Conservation (phyloP, 1,284 basidiomycete species). For the Austroboletus novae-zelandiae region DNA sequence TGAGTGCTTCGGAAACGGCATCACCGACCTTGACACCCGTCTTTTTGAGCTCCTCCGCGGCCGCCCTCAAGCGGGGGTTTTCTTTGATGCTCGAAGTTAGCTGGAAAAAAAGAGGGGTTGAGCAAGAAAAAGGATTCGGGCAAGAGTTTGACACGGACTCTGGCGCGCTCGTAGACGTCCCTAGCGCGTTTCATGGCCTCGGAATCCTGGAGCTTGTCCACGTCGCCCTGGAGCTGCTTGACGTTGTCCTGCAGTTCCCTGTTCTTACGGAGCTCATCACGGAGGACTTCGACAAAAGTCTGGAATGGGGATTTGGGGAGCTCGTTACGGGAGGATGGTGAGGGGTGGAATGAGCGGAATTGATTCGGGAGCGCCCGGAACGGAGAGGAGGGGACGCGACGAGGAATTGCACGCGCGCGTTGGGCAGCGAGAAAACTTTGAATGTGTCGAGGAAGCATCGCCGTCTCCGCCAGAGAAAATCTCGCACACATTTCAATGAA, state of each 20-base stretch:
- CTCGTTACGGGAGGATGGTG: constrained; percentile 59
- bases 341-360: constrained; percentile 61
- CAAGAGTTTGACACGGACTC: constrained; percentile 54
- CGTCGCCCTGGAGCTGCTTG: constrained; percentile 95
- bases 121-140: constrained; percentile 1
- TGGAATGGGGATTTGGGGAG: constrained; percentile 90
- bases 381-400: constrained; percentile 19
- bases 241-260: constrained; percentile 95
- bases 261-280: constrained; percentile 91
- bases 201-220: constrained; percentile 94
- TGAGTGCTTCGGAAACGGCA: constrained; percentile 88
- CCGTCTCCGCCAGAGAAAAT: constrained; percentile 1
- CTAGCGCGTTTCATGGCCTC: constrained; percentile 93
- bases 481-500: not conserved
- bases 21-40: constrained; percentile 92
- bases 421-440: constrained; percentile 30
- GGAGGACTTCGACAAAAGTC: constrained; percentile 93
- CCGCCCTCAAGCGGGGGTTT: constrained; percentile 88
- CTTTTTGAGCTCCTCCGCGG: constrained; percentile 88
- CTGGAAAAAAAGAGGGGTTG: constrained; percentile 39
- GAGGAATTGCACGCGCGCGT: constrained; percentile 17
- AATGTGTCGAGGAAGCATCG: constrained; percentile 32
- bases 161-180: constrained; percentile 90
- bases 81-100: constrained; percentile 94
- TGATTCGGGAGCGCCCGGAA: constrained; percentile 41